Evolutionary conservation across 1,139 yeast genomes (phyloP).

Genomic region (Geotrichum bryndzae): DNA sequence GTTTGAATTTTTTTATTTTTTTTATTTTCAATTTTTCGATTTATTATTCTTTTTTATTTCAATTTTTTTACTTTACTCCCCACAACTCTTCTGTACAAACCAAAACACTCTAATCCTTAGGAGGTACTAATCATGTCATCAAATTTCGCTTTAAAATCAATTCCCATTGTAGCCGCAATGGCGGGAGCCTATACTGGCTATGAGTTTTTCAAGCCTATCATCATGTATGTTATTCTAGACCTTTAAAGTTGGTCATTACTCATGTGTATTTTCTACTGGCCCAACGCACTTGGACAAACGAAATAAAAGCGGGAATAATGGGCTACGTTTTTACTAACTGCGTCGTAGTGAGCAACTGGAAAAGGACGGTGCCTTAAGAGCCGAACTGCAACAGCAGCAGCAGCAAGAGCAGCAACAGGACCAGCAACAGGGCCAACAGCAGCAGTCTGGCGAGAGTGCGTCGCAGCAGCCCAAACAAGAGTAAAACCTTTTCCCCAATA

Average conservation of each 20-base stretch:
- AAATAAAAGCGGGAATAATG: too few relatives aligned
- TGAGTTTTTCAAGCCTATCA: slow-evolving; percentile 14
- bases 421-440: too few relatives aligned
- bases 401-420: not conserved
- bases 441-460: not conserved
- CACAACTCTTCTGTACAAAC: not conserved
- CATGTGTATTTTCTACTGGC: too few relatives aligned
- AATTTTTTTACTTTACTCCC: too few relatives aligned
- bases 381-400: not conserved
- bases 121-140: not conserved
- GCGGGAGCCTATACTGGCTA: slow-evolving; percentile 15
- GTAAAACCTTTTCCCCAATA: not conserved
- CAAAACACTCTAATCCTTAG: too few relatives aligned
- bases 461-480: not conserved
- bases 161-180: slow-evolving; percentile 13
- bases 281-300: not conserved
- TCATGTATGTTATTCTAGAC: slow-evolving; percentile 10
- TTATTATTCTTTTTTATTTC: too few relatives aligned
- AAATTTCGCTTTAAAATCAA: slow-evolving; percentile 1
- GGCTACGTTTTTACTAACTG: not conserved
- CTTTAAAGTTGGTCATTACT: too few relatives aligned
- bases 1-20: too few relatives aligned
- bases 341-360: slow-evolving; percentile 13
- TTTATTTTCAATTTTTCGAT: too few relatives aligned
- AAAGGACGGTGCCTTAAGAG: slow-evolving; percentile 13